Percentiles rank a stretch among this genome's conserved stretches.
phyloP scores from a whole-genome alignment of 2,329 filamentous ascomycete genomes.

The Pyrenophora seminiperda region DNA sequence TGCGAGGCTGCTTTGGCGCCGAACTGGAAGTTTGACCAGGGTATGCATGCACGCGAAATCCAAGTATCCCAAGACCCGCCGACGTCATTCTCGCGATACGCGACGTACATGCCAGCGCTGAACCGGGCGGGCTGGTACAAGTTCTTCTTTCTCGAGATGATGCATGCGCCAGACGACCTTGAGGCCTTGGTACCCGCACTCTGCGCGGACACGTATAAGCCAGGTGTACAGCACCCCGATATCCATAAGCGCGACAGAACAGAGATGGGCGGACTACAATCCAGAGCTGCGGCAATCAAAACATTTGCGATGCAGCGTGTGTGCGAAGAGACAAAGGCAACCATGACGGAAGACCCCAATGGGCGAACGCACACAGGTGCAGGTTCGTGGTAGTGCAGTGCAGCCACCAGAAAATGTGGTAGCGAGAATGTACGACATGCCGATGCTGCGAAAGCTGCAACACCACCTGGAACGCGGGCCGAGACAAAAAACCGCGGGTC shows the following conservation, averaged over 20 bases:
- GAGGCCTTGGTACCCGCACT: slow-evolving; percentile 33
- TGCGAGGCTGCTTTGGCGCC: slow-evolving; percentile 33
- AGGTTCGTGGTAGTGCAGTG: neutral
- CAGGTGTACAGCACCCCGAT: slow-evolving; percentile 40
- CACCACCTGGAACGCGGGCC: slow-evolving; percentile 26
- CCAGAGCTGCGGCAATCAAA: slow-evolving; percentile 32
- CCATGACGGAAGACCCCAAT: slow-evolving; percentile 28
- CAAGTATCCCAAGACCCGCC: slow-evolving; percentile 22
- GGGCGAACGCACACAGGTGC: slow-evolving; percentile 6
- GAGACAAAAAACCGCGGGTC: slow-evolving; percentile 16
- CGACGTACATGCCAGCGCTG: slow-evolving; percentile 42
- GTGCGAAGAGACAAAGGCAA: slow-evolving; percentile 35
- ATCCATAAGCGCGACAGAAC: slow-evolving; percentile 36
- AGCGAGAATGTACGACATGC: slow-evolving; percentile 24
- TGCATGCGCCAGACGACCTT: slow-evolving; percentile 36
- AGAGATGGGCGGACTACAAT: slow-evolving; percentile 28
- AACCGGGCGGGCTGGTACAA: slow-evolving; percentile 47
- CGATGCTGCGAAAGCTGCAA: slow-evolving; percentile 25
- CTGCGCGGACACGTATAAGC: slow-evolving; percentile 42
- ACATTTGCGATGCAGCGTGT: slow-evolving; percentile 34
- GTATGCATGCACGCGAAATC: slow-evolving; percentile 31
- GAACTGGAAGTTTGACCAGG: slow-evolving; percentile 37
- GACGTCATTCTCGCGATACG: slow-evolving; percentile 13
- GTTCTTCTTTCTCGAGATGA: slow-evolving; percentile 40
- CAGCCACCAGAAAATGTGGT: slow-evolving; percentile 15